Percentiles rank a stretch among this genome's conserved stretches.
phyloP scores from a whole-genome alignment of 495 filamentous ascomycete species.

The Tuber borchii region DNA sequence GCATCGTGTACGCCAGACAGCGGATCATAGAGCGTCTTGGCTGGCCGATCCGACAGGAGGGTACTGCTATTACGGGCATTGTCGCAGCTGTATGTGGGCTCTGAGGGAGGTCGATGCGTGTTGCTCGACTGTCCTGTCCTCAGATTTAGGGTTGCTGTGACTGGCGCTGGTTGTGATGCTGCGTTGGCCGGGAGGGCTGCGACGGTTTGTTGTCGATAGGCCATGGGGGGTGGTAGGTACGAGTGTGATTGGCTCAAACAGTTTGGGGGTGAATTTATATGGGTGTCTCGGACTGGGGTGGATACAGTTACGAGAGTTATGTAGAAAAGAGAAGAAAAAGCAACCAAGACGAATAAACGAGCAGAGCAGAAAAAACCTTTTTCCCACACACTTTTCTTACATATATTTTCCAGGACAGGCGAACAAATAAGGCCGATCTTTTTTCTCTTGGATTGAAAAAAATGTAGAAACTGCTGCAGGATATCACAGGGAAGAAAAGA shows the following conservation, averaged over 20 bases:
- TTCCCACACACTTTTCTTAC: not conserved
- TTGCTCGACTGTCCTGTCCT: not conserved
- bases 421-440: not conserved
- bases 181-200: not conserved
- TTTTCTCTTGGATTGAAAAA: not conserved
- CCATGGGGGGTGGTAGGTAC: not conserved
- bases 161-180: not conserved
- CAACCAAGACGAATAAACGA: constrained; percentile 4
- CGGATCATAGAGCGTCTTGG: not conserved
- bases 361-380: not conserved
- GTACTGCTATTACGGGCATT: constrained; percentile 4
- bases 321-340: not conserved
- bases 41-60: constrained; percentile 1
- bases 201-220: constrained; percentile 1
- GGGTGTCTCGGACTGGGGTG: constrained; percentile 1
- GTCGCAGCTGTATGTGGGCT: not conserved
- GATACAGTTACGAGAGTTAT: not conserved
- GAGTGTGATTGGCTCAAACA: not conserved
- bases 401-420: not conserved
- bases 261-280: not conserved
- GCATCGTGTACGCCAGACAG: not conserved
- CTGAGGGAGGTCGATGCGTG: constrained; percentile 3
- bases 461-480: not conserved
- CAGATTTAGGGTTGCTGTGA: not conserved
- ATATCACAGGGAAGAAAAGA: not conserved